phyloP scores from a whole-genome alignment of 169 alveolate species.

The Eimeria necatrix region DNA sequence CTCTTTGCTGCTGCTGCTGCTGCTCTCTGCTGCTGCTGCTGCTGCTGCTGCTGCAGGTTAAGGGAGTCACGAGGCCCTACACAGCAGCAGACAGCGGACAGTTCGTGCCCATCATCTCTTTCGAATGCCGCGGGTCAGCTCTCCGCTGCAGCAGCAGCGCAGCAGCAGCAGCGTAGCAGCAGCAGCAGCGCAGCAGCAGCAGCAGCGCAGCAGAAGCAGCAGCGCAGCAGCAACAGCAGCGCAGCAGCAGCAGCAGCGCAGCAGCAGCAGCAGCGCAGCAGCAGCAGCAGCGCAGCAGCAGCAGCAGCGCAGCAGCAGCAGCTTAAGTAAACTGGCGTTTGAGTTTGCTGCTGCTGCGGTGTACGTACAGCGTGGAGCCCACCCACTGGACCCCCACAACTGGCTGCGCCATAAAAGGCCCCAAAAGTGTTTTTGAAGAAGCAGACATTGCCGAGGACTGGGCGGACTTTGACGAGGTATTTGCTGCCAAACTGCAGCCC shows the following conservation, averaged over 20 bases:
- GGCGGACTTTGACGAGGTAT: constrained; percentile 77
- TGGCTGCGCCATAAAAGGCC: constrained; percentile 51
- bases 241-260: constrained; percentile 33
- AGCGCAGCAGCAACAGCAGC: constrained; percentile 22
- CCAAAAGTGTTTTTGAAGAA: background rate
- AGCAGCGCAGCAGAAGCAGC: background rate
- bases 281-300: background rate
- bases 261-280: constrained; percentile 48
- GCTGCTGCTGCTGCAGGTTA: constrained; percentile 64
- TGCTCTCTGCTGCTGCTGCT: background rate
- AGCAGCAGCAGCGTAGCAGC: constrained; percentile 28
- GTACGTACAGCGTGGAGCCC: constrained; percentile 66
- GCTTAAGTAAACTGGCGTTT: background rate
- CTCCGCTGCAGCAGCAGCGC: constrained; percentile 50
- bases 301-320: background rate
- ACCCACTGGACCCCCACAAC: constrained; percentile 43
- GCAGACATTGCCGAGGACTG: constrained; percentile 74
- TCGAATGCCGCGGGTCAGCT: constrained; percentile 77
- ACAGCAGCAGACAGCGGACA: constrained; percentile 77
- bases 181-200: constrained; percentile 4
- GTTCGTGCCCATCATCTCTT: constrained; percentile 70
- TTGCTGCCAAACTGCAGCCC: no score
- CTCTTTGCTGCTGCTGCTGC: constrained; percentile 21
- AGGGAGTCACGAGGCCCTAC: constrained; percentile 73
- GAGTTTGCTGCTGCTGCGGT: background rate